Conservation (phyloP, 768 basidiomycete species). For the Rickenella mellea region DNA sequence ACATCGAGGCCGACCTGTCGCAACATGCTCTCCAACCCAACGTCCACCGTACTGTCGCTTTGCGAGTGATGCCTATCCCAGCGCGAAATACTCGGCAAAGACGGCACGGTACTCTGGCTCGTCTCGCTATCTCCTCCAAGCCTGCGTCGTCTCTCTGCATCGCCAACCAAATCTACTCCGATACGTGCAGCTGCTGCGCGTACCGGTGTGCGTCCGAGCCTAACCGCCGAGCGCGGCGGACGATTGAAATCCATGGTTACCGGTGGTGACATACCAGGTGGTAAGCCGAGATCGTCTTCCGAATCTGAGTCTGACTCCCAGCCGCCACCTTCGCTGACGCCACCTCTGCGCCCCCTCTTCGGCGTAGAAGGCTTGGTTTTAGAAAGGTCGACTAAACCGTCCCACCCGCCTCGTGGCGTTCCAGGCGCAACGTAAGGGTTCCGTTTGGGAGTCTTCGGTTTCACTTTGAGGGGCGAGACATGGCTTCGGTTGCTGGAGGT, state of each 20-base stretch:
- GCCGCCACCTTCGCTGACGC: constrained; percentile 23
- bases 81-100: constrained; percentile 63
- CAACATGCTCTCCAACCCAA: constrained; percentile 65
- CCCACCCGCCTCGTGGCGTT: constrained; percentile 47
- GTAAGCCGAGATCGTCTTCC: constrained; percentile 15
- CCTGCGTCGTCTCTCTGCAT: constrained; percentile 30
- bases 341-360: constrained; percentile 21
- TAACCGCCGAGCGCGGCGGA: constrained; percentile 24
- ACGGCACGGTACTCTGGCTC: constrained; percentile 59
- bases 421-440: constrained; percentile 56
- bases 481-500: constrained; percentile 10
- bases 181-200: constrained; percentile 67
- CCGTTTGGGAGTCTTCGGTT: constrained; percentile 46
- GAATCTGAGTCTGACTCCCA: constrained; percentile 30
- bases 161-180: constrained; percentile 50
- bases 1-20: constrained; percentile 44
- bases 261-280: constrained; percentile 39
- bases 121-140: constrained; percentile 32
- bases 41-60: constrained; percentile 37
- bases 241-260: constrained; percentile 44
- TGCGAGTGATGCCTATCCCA: constrained; percentile 37
- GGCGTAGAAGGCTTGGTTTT: constrained; percentile 44
- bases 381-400: constrained; percentile 64
- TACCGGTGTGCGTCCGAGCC: constrained; percentile 54
- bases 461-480: constrained; percentile 43